phyloP scores from a whole-genome alignment of 2,329 filamentous ascomycete species.

The Diplodia sapinea region DNA sequence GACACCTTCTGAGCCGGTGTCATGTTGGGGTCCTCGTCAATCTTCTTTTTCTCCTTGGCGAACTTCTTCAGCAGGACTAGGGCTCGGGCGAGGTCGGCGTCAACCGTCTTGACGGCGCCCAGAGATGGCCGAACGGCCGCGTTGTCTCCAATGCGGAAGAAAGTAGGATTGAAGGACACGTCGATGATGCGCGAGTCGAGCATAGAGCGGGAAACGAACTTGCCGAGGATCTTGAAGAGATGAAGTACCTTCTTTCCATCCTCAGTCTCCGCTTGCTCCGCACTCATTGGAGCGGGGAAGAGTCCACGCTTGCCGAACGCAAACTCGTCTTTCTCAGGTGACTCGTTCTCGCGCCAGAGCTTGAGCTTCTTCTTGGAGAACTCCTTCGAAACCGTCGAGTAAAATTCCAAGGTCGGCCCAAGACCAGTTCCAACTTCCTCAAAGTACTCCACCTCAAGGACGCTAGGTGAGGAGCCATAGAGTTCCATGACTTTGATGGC shows the following conservation, averaged over 20 bases:
- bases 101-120: slow-evolving; percentile 86
- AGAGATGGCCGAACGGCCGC: slow-evolving; percentile 78
- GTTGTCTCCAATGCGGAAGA: slow-evolving; percentile 89
- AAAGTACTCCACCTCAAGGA: slow-evolving; percentile 97
- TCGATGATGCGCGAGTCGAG: slow-evolving; percentile 98
- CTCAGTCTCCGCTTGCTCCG: slow-evolving; percentile 73
- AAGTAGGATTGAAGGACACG: slow-evolving; percentile 94
- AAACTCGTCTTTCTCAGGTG: slow-evolving; percentile 73
- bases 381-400: slow-evolving; percentile 95
- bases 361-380: slow-evolving; percentile 97
- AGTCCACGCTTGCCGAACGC: slow-evolving; percentile 83
- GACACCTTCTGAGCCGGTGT: slow-evolving; percentile 72
- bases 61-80: slow-evolving; percentile 88
- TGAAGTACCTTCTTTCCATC: slow-evolving; percentile 87
- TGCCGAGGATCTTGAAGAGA: slow-evolving; percentile 90
- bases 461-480: slow-evolving; percentile 94
- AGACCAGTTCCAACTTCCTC: slow-evolving; percentile 97
- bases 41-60: slow-evolving; percentile 77
- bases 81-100: slow-evolving; percentile 83
- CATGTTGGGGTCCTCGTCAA: slow-evolving; percentile 73
- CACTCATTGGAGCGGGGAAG: slow-evolving; percentile 89
- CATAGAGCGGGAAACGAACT: slow-evolving; percentile 98
- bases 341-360: slow-evolving; percentile 93
- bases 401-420: slow-evolving; percentile 95
- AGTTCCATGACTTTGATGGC: slow-evolving; percentile 98